These are phyloP conservation scores for Sporisorium exsertum DNA, from an alignment of 1,284 basidiomycete species.

Conservation along the genomic window DNA sequence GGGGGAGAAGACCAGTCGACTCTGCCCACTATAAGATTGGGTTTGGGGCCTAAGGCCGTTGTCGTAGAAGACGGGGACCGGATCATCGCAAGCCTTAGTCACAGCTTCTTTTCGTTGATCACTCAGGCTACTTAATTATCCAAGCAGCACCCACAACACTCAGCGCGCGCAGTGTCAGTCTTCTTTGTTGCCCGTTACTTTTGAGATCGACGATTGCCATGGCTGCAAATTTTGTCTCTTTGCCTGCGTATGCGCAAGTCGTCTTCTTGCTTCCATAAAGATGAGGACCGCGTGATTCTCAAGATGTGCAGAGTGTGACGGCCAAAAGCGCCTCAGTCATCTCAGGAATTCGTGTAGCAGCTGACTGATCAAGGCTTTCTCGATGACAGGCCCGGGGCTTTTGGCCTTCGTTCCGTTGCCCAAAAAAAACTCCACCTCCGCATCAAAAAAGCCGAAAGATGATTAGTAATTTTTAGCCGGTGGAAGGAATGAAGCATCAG, in stretches of 20 bases:
- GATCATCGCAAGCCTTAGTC: constrained; percentile 1
- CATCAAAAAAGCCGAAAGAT: background rate
- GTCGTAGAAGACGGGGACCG: background rate
- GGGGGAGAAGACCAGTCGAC: background rate
- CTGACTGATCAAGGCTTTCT: background rate
- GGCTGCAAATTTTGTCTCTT: background rate
- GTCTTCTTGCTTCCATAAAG: background rate
- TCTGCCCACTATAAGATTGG: background rate
- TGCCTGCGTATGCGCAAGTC: too few species aligned
- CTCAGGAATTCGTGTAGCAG: background rate
- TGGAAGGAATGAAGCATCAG: background rate
- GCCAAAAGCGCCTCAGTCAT: background rate
- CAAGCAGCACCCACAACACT: too few species aligned
- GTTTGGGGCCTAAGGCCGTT: background rate
- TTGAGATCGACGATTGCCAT: too few species aligned
- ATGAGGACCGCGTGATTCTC: background rate
- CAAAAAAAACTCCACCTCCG: background rate
- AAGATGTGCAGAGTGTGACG: background rate
- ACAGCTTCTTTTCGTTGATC: background rate
- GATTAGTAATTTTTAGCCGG: background rate
- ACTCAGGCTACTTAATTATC: background rate
- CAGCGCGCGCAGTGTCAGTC: too few species aligned
- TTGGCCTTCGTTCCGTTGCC: too few species aligned
- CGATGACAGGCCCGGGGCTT: background rate
- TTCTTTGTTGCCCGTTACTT: too few species aligned